These are phyloP conservation scores for Vitis hybrid DNA, from an alignment of 177 flowering plant species.

Conservation along the genomic window DNA sequence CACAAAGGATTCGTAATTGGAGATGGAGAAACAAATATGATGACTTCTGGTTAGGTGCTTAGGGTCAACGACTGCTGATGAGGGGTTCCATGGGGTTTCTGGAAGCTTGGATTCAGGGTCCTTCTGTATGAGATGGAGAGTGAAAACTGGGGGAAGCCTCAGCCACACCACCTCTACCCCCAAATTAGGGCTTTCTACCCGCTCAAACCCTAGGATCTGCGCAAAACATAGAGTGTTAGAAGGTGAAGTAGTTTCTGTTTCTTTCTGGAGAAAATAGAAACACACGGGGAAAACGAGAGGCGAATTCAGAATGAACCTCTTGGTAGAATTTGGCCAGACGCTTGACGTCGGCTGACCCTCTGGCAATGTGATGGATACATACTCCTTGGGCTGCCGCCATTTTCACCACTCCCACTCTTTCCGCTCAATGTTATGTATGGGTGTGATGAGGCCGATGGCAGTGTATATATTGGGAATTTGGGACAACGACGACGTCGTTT, in stretches of 20 bases:
- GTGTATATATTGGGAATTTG: too few species aligned
- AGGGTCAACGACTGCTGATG: conserved; percentile 55
- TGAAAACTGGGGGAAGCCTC: conserved; percentile 39
- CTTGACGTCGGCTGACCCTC: conserved; percentile 72
- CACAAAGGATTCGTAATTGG: conserved; percentile 69
- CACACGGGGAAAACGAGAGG: not conserved
- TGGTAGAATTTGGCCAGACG: conserved; percentile 83
- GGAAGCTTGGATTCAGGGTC: conserved; percentile 58
- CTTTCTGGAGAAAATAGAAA: not conserved
- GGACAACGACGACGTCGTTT: too few species aligned
- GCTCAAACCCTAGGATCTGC: conserved; percentile 86
- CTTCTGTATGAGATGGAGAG: conserved; percentile 74
- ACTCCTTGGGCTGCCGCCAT: conserved; percentile 53
- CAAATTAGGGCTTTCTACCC: conserved; percentile 63
- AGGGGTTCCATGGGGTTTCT: conserved; percentile 70
- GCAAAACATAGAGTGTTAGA: not conserved
- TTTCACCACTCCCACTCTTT: too few species aligned
- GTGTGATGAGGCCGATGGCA: conserved; percentile 5
- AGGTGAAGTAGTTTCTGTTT: too few species aligned
- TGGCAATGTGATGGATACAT: conserved; percentile 65
- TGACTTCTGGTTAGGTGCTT: conserved; percentile 73
- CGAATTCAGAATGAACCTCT: conserved; percentile 42
- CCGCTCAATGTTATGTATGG: too few species aligned
- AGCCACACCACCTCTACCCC: conserved; percentile 79
- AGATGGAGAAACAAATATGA: conserved; percentile 71